phyloP scores from a whole-genome alignment of 371 early-diverging fungal species.

The Fennellomyces sp. region DNA sequence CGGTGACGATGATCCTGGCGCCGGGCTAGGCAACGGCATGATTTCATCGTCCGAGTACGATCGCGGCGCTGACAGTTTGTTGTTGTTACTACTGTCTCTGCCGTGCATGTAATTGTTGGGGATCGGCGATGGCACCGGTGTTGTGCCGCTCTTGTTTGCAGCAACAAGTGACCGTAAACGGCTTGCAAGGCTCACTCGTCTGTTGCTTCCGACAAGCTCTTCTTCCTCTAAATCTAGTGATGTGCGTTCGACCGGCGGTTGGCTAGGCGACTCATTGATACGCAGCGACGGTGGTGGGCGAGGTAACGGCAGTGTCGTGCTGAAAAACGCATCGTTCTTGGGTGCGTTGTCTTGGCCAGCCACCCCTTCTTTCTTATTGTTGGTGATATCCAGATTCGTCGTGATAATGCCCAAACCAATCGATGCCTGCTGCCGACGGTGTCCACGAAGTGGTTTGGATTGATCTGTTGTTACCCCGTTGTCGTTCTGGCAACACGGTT shows the following conservation, averaged over 20 bases:
- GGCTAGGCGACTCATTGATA: background rate
- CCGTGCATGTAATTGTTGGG: slow-evolving; percentile 26
- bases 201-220: background rate
- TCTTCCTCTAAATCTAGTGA: background rate
- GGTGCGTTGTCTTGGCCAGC: background rate
- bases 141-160: slow-evolving; percentile 26
- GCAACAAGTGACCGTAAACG: slow-evolving; percentile 36
- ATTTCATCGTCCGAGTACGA: slow-evolving; percentile 30
- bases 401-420: slow-evolving; percentile 44
- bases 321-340: slow-evolving; percentile 44
- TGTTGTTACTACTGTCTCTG: background rate
- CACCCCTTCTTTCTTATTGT: background rate
- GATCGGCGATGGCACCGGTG: slow-evolving; percentile 32
- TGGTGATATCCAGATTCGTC: slow-evolving; percentile 13
- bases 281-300: slow-evolving; percentile 41
- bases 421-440: slow-evolving; percentile 33
- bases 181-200: slow-evolving; percentile 20
- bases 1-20: slow-evolving; percentile 16
- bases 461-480: background rate
- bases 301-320: slow-evolving; percentile 29
- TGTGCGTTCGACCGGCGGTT: background rate
- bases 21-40: slow-evolving; percentile 40
- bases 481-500: no score
- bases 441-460: slow-evolving; percentile 8
- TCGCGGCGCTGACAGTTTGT: slow-evolving; percentile 4